phyloP scores from a whole-genome alignment of 352 stramenopile genomes.

The Phytopythium vexans region DNA sequence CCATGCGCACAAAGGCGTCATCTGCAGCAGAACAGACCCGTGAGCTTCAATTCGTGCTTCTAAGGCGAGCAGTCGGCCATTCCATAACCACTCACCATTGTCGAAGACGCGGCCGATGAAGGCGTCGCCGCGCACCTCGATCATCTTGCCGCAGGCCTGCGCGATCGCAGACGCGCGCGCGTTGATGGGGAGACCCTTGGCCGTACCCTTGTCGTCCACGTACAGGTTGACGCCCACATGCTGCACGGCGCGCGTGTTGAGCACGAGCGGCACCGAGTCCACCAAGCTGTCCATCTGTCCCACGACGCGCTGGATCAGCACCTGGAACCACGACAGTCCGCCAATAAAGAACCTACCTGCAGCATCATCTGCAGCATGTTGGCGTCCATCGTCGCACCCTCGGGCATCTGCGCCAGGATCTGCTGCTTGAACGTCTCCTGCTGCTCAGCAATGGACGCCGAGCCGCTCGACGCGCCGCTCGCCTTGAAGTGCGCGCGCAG shows the following conservation, averaged over 20 bases:
- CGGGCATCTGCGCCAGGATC: slow-evolving; percentile 65
- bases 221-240: slow-evolving; percentile 89
- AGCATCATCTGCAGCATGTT: slow-evolving; percentile 87
- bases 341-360: slow-evolving; percentile 17
- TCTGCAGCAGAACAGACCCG: slow-evolving; percentile 23
- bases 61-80: background rate
- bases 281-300: slow-evolving; percentile 82
- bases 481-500: slow-evolving; percentile 78
- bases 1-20: slow-evolving; percentile 79
- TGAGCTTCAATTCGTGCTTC: background rate
- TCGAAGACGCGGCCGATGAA: slow-evolving; percentile 88
- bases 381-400: slow-evolving; percentile 55
- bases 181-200: slow-evolving; percentile 79
- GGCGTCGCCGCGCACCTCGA: slow-evolving; percentile 83
- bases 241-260: slow-evolving; percentile 67
- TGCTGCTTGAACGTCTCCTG: slow-evolving; percentile 82
- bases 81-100: slow-evolving; percentile 45
- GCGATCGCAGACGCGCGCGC: slow-evolving; percentile 75
- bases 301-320: background rate
- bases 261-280: slow-evolving; percentile 83
- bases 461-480: slow-evolving; percentile 13
- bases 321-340: background rate
- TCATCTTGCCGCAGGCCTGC: slow-evolving; percentile 75
- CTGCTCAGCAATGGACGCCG: slow-evolving; percentile 43
- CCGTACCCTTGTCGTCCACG: slow-evolving; percentile 88